Evolutionary conservation across 371 early-diverging fungal genomes (phyloP), one percentile per base, ranked within the genome.

Genomic region (Actinomortierella wolfii): DNA sequence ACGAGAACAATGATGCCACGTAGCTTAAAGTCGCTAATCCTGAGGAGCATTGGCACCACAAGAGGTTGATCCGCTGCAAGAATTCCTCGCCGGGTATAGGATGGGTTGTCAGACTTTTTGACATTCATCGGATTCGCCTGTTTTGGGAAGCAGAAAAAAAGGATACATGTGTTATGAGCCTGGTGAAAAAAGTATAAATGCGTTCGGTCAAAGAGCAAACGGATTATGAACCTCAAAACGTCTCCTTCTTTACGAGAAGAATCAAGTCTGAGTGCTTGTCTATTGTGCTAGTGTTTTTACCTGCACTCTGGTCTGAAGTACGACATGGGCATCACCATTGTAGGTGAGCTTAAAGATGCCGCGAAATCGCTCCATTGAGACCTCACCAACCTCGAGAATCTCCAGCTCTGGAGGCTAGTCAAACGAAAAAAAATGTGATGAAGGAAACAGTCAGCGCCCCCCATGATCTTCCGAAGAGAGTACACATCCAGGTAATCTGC

Each of bases 301-400:
- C 87, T 97, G 97, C 8, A 97, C 97, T 82, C 92, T 91, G 11
- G 97, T 97, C 69, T 95, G 89, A 54, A 97, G 80, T 21, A 92
- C 94, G 21, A 99, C 84, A 65, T 86, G 90, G 23, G 97, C 97
- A 80, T 99, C 97, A 14, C 97, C 97, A 57, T 79, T 83, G 77
- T 99, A 99, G 24, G 83, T 88, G 65, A 99, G 82, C 61, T 93
- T 92, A 79, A 97, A 97, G 59, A 98, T 95, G 18, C 97, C 98
- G 50, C 94, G 87, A 79, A 97, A 97, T 59, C 92, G 89, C 67
- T 97, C 96, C 50, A 85, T 89, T 4, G 88, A 86, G 25, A 99
- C 83, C 57, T 99, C 99, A 40, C 96, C 93, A 63, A 99, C 94
- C 66, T 99, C 99, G n/a, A 99, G 79, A 61, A 99, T 94, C 68